Evolutionary conservation across 441 rosid genomes (phyloP), one percentile per base, ranked within the genome.

Genomic region (Bocquillonia castaneifolia): DNA sequence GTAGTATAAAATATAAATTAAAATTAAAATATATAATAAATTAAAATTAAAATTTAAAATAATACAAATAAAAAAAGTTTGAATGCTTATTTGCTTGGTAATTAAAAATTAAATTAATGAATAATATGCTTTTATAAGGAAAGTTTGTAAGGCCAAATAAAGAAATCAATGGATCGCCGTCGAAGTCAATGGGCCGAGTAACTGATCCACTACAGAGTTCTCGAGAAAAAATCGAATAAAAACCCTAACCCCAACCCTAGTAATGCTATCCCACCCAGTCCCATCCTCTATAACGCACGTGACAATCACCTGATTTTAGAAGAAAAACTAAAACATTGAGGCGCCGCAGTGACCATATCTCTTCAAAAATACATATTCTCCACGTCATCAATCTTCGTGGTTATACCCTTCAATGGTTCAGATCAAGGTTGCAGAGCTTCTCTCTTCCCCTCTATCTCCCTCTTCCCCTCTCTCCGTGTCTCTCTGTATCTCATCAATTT

Each of bases 301-400:
- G 83, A 76, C 59, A 63, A 17, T 64, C 82, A 72, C 74, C 73
- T 78, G 85, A 79, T 63, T 5, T 9, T n/a, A n/a, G 31, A 55
- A 50, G 25, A 42, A 44, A 72, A 57, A 55, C 63, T n/a, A 6
- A 17, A 47, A 69, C n/a, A 60, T n/a, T 50, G 70, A 66, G 68
- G 84, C 76, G 84, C 84, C 83, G 80, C 85, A 59, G 69, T 66
- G 72, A 56, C 59, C 57, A 76, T 36, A 73, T 48, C 68, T 77
- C 76, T 76, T 73, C 66, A 59, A 71, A 79, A 76, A 77, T 66
- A 74, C 79, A 71, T 72, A 80, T 77, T 69, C 75, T 71, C 57
- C 93, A 89, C 86, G 85, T 89, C 91, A 88, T 0, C 79, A 6
- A 86, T 89, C 91, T 82, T 80, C 84, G 78, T 85, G 66, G 32